Percentiles rank a stretch among this genome's conserved stretches.
phyloP scores from a whole-genome alignment of 2,329 filamentous ascomycete genomes.

The Thielaviopsis musarum region DNA sequence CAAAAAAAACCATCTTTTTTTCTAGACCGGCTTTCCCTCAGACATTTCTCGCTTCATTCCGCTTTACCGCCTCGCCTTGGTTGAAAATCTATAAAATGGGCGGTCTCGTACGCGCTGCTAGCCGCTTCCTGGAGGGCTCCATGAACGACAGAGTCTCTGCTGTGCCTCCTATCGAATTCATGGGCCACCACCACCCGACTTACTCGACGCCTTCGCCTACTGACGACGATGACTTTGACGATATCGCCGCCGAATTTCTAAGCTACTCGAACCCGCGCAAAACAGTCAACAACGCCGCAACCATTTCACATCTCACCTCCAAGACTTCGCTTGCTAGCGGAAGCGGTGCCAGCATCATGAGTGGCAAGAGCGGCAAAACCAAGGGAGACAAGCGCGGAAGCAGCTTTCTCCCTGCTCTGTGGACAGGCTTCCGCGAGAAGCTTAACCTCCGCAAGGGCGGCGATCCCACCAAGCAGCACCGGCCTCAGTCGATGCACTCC shows the following conservation, averaged over 20 bases:
- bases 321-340: background rate
- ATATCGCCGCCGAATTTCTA: slow-evolving; percentile 13
- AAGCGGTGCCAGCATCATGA: slow-evolving; percentile 3
- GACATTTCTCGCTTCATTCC: background rate
- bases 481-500: slow-evolving; percentile 11
- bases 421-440: slow-evolving; percentile 18
- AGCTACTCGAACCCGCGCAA: slow-evolving; percentile 9
- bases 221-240: slow-evolving; percentile 14
- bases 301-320: slow-evolving; percentile 2
- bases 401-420: slow-evolving; percentile 15
- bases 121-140: slow-evolving; percentile 60
- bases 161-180: slow-evolving; percentile 51
- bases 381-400: slow-evolving; percentile 9
- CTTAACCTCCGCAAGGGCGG: slow-evolving; percentile 15
- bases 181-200: slow-evolving; percentile 21
- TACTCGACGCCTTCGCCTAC: slow-evolving; percentile 10
- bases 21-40: background rate
- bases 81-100: slow-evolving; percentile 6
- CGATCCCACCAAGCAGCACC: background rate
- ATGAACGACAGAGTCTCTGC: slow-evolving; percentile 69
- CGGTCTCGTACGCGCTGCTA: slow-evolving; percentile 14
- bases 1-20: background rate
- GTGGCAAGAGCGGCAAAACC: slow-evolving; percentile 3
- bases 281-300: slow-evolving; percentile 1
- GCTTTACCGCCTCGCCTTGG: background rate